A percentile compares a stretch with the other conserved stretches of the same genome.
Conservation (phyloP, 331 rosid genomes). For the Rhamnella rubrinervis region DNA sequence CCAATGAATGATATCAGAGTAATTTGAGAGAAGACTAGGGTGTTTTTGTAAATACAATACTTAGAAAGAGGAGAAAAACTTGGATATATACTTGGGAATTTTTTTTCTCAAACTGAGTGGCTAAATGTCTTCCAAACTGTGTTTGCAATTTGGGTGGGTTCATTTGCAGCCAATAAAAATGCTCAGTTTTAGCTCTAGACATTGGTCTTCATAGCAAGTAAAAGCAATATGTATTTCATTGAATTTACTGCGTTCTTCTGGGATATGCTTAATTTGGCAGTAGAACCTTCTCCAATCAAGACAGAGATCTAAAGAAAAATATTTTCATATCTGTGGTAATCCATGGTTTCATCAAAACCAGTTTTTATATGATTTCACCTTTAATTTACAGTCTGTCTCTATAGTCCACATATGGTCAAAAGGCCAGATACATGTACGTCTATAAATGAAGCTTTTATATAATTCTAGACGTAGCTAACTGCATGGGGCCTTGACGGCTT, state of each 20-base stretch:
- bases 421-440: background rate
- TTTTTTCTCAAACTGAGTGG: slow-evolving; percentile 29
- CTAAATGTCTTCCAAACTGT: background rate
- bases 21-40: slow-evolving; percentile 31
- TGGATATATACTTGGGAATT: slow-evolving; percentile 18
- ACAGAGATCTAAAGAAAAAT: background rate
- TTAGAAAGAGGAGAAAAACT: slow-evolving; percentile 15
- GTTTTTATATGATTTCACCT: background rate
- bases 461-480: background rate
- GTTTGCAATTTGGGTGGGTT: background rate
- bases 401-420: background rate
- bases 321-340: background rate
- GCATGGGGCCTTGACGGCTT: background rate
- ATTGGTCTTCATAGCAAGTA: background rate
- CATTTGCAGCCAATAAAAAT: background rate
- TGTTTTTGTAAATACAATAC: slow-evolving; percentile 58
- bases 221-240: background rate
- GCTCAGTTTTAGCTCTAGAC: background rate
- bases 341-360: background rate
- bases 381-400: background rate
- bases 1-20: background rate
- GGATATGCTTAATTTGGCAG: background rate
- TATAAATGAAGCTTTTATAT: background rate
- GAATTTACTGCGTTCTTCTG: background rate
- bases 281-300: background rate